phyloP scores from a whole-genome alignment of 768 basidiomycete species.

The Termitomyces bulborhizus region DNA sequence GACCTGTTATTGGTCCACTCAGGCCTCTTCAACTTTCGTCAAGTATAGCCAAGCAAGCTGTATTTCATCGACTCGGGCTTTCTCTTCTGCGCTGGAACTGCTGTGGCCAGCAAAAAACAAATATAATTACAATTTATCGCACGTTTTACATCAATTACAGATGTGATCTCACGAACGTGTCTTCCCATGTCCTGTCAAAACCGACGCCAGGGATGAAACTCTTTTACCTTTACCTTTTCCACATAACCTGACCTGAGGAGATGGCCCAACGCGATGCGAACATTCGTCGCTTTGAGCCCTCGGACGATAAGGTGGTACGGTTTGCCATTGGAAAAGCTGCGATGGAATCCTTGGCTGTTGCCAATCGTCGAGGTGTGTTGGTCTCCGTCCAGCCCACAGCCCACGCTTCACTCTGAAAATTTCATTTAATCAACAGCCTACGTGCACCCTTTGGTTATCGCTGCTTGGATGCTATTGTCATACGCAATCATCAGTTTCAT shows the following conservation, averaged over 20 bases:
- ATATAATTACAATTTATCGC: neutral
- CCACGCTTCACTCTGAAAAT: neutral
- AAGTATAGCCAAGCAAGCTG: neutral
- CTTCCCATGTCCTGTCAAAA: neutral
- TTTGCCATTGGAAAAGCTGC: slow-evolving; percentile 61
- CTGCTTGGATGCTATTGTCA: slow-evolving; percentile 57
- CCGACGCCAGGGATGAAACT: neutral
- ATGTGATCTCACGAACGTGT: slow-evolving; percentile 1
- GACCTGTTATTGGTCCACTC: neutral
- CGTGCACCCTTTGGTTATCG: slow-evolving; percentile 50
- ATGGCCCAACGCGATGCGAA: slow-evolving; percentile 38
- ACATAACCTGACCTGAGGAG: neutral
- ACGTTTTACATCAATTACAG: neutral
- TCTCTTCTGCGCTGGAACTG: neutral
- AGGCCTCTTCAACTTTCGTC: slow-evolving; percentile 11
- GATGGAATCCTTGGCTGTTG: slow-evolving; percentile 62
- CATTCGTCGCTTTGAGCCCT: slow-evolving; percentile 46
- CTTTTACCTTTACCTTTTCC: neutral
- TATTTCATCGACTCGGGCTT: neutral
- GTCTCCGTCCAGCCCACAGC: neutral
- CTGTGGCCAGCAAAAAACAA: neutral
- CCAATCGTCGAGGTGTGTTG: slow-evolving; percentile 52
- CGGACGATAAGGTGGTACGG: slow-evolving; percentile 55
- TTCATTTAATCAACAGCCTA: slow-evolving; percentile 34
- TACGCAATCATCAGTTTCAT: slow-evolving; percentile 52